A percentile compares a stretch with the other conserved stretches of the same genome.
Evolutionary conservation across 169 alveolate genomes (phyloP).

Genomic region (Besnoitia besnoiti): DNA sequence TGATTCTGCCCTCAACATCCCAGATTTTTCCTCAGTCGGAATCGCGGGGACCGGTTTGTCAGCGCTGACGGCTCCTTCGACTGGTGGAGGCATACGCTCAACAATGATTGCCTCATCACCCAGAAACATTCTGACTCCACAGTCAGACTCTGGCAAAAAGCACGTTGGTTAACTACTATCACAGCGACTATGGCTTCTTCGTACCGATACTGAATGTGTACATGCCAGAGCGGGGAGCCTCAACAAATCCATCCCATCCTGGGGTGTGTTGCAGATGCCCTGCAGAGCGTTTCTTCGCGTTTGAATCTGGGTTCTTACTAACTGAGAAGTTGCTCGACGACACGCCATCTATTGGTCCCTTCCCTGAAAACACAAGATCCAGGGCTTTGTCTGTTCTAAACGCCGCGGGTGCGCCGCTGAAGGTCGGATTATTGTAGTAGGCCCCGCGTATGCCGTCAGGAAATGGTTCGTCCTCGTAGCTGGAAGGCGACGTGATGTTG

Average conservation of each 20-base stretch:
- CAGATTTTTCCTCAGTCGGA: slow-evolving; percentile 68
- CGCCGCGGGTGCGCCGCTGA: slow-evolving; percentile 79
- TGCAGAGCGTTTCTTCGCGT: not conserved
- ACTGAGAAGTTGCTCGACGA: slow-evolving; percentile 83
- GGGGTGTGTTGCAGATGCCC: not conserved
- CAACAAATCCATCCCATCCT: slow-evolving; percentile 79
- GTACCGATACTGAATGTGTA: slow-evolving; percentile 58
- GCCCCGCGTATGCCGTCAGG: slow-evolving; percentile 82
- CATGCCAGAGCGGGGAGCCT: slow-evolving; percentile 77
- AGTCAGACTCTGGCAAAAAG: slow-evolving; percentile 63
- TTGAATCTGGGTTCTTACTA: slow-evolving; percentile 1
- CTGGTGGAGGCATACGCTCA: slow-evolving; percentile 75
- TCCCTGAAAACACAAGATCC: slow-evolving; percentile 80
- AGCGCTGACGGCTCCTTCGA: slow-evolving; percentile 55
- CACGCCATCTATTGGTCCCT: slow-evolving; percentile 84
- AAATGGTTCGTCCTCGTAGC: slow-evolving; percentile 75
- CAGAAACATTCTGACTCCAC: slow-evolving; percentile 74
- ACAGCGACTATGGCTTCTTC: not conserved
- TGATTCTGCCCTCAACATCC: slow-evolving; percentile 74
- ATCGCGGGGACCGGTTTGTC: slow-evolving; percentile 68
- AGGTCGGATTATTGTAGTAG: slow-evolving; percentile 76
- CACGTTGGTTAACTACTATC: not conserved
- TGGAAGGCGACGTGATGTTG: not conserved
- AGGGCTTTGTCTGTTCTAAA: slow-evolving; percentile 80
- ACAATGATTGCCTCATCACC: slow-evolving; percentile 72